Conservation (phyloP, 1,139 yeast genomes). For the Taphrina communis region DNA sequence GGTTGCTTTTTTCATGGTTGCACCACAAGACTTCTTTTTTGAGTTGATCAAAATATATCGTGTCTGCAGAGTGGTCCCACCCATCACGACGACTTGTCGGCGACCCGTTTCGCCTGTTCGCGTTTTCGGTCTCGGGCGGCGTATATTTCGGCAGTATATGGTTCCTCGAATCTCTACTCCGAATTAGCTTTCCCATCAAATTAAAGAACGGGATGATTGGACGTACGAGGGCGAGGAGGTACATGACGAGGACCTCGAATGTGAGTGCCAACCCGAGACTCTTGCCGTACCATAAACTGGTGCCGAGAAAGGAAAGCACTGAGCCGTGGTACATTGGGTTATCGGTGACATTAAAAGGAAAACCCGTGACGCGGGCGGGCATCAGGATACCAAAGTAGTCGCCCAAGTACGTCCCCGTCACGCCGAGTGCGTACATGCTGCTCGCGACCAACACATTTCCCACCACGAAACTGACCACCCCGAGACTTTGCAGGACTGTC, state of each 20-base stretch:
- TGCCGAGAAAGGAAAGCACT: conserved; percentile 83
- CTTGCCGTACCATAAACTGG: conserved; percentile 82
- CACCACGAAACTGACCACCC: conserved; percentile 53
- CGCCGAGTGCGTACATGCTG: conserved; percentile 93
- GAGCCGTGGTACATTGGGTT: conserved; percentile 98
- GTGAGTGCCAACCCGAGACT: conserved; percentile 84
- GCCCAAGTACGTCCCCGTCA: conserved; percentile 95
- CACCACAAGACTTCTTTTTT: too few species aligned
- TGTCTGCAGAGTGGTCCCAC: background rate
- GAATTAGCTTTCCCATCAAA: background rate
- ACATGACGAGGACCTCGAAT: conserved; percentile 76
- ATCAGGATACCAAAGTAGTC: conserved; percentile 96
- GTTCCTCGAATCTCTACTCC: conserved; percentile 51
- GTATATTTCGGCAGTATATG: conserved; percentile 89
- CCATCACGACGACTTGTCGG: background rate
- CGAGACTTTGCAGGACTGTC: conserved; percentile 55
- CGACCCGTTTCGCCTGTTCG: background rate
- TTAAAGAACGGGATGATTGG: conserved; percentile 37
- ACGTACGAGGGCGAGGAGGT: conserved; percentile 68
- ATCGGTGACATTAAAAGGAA: conserved; percentile 87
- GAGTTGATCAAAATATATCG: background rate
- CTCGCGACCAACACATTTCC: conserved; percentile 82
- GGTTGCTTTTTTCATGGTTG: too few species aligned
- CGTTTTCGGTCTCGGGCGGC: conserved; percentile 63
- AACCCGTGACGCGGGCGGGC: conserved; percentile 86